Conservation (phyloP, 208 protist species). For the Crithidia brevicula region DNA sequence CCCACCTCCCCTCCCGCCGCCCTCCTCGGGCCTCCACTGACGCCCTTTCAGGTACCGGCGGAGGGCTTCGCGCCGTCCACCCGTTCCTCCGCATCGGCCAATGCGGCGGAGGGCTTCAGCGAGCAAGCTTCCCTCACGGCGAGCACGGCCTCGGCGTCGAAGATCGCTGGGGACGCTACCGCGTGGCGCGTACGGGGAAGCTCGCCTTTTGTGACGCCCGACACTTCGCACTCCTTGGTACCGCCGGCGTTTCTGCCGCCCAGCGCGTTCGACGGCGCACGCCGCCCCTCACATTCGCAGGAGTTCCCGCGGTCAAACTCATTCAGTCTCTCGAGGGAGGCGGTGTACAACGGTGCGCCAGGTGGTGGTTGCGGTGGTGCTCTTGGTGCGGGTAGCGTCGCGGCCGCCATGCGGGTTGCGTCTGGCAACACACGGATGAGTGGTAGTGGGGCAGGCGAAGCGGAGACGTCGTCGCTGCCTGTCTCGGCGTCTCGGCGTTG, state of each 20-base stretch:
- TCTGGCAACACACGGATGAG: conserved; percentile 3
- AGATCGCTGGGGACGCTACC: neutral
- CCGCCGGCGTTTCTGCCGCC: conserved; percentile 7
- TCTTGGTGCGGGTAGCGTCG: too few species aligned
- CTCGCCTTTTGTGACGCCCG: conserved; percentile 7
- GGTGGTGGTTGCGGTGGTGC: neutral
- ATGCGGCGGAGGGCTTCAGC: neutral
- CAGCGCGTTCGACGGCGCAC: neutral
- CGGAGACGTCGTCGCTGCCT: conserved; percentile 11
- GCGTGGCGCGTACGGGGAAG: neutral
- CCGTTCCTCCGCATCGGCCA: conserved; percentile 6
- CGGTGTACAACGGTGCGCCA: neutral
- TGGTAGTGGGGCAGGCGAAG: neutral
- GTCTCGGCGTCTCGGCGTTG: conserved; percentile 12
- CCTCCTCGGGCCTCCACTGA: neutral
- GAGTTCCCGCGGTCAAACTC: conserved; percentile 16
- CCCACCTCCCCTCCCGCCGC: neutral
- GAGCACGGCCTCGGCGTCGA: conserved; percentile 9
- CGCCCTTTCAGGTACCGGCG: conserved; percentile 14
- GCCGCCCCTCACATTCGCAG: neutral
- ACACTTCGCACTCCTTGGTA: conserved; percentile 10
- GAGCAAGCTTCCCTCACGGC: neutral
- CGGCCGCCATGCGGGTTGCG: too few species aligned
- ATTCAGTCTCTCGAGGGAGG: conserved; percentile 12
- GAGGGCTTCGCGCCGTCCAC: neutral